phyloP scores from a whole-genome alignment of 169 alveolate species.

The Eimeria necatrix region DNA sequence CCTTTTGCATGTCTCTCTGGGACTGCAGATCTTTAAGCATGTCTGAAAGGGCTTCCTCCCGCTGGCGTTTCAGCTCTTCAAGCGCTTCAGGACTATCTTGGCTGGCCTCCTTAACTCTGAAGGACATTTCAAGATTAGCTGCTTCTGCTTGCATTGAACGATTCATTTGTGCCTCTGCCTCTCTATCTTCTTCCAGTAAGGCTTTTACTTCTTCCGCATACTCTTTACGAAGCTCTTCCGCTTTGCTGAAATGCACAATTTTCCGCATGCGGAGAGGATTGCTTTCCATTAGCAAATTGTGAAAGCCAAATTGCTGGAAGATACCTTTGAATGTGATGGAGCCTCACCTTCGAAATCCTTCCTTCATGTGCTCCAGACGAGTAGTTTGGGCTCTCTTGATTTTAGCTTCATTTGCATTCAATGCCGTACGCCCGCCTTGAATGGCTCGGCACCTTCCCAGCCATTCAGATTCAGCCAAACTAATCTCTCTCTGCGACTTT shows the following conservation, averaged over 20 bases:
- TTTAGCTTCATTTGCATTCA: conserved; percentile 32
- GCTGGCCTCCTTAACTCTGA: conserved; percentile 57
- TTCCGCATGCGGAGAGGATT: not conserved
- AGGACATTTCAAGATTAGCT: conserved; percentile 64
- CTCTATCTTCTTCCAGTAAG: conserved; percentile 42
- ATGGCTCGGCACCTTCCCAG: conserved; percentile 47
- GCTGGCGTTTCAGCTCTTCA: conserved; percentile 9
- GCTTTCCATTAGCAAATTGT: not conserved
- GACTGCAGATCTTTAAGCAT: conserved; percentile 63
- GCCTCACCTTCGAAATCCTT: conserved; percentile 41
- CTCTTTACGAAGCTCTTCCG: conserved; percentile 55
- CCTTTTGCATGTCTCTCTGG: conserved; percentile 49
- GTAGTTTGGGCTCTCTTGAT: conserved; percentile 35
- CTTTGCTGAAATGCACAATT: conserved; percentile 55
- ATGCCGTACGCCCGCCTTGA: conserved; percentile 48
- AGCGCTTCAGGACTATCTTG: conserved; percentile 59
- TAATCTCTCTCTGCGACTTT: conserved; percentile 21
- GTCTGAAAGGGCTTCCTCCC: conserved; percentile 62
- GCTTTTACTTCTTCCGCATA: conserved; percentile 33
- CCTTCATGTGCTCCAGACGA: conserved; percentile 63
- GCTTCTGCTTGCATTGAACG: conserved; percentile 61
- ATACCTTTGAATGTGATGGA: not conserved
- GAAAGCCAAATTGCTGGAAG: no score
- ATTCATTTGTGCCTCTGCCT: conserved; percentile 60
- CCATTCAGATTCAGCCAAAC: conserved; percentile 61